phyloP scores from a whole-genome alignment of 176 grass and related monocot species.

The Zizania latifolia region DNA sequence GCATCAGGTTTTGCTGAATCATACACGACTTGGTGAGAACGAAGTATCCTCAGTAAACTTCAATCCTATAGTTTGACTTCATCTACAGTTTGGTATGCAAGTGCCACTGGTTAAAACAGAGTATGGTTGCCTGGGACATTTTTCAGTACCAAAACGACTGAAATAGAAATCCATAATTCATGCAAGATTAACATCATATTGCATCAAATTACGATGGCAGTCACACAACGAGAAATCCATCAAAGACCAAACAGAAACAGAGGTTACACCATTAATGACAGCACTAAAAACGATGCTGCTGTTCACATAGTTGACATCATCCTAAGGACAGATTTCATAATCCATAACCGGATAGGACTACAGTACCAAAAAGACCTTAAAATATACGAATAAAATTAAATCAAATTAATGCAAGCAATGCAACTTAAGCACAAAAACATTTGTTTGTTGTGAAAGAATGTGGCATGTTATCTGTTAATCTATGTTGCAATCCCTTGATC shows the following conservation, averaged over 20 bases:
- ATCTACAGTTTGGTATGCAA: no score
- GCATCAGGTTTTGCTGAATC: no score
- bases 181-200: background rate
- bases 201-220: background rate
- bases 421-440: background rate
- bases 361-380: background rate
- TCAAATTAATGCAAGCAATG: background rate
- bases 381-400: background rate
- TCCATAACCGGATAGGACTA: background rate
- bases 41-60: no score
- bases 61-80: no score
- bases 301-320: background rate
- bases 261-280: background rate
- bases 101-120: no score
- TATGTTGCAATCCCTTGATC: background rate
- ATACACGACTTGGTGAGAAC: no score
- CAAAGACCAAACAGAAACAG: background rate
- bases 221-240: background rate
- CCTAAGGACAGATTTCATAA: background rate
- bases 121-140: background rate
- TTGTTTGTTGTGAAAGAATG: background rate
- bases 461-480: background rate
- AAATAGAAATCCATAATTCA: background rate
- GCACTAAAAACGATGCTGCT: no score
- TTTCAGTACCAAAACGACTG: background rate